A percentile compares a stretch with the other conserved stretches of the same genome.
phyloP scores from a whole-genome alignment of 495 filamentous ascomycete species.

The Penicillium soppii region DNA sequence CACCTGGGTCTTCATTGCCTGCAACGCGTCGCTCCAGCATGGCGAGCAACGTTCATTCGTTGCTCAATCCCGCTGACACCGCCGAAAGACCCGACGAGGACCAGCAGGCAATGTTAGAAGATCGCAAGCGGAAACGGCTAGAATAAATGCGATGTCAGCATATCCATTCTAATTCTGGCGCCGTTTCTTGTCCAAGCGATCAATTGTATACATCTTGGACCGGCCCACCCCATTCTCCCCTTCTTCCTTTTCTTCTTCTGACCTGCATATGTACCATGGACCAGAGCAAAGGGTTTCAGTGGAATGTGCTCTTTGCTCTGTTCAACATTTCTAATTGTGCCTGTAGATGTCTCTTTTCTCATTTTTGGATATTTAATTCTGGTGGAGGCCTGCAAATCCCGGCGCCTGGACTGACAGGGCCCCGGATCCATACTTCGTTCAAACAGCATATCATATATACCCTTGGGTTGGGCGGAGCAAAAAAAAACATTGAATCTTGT shows the following conservation, averaged over 20 bases:
- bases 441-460: constrained; percentile 36
- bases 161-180: constrained; percentile 9
- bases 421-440: constrained; percentile 16
- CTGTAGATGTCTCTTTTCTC: constrained; percentile 21
- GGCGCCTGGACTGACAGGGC: constrained; percentile 4
- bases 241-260: neutral
- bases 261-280: constrained; percentile 5
- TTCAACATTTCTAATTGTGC: constrained; percentile 4
- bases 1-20: constrained; percentile 52
- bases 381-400: constrained; percentile 3
- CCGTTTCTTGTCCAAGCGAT: neutral
- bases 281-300: neutral
- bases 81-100: constrained; percentile 72
- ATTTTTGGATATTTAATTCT: constrained; percentile 19
- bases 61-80: constrained; percentile 85
- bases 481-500: constrained; percentile 17
- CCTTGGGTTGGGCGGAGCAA: constrained; percentile 28
- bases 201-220: neutral
- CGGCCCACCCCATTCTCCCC: neutral
- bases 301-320: neutral
- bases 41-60: constrained; percentile 73
- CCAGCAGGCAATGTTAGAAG: constrained; percentile 54
- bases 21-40: constrained; percentile 71
- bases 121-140: constrained; percentile 79
- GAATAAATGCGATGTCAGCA: constrained; percentile 36